Evolutionary conservation across 1,284 basidiomycete genomes (phyloP).

Genomic region (Moesziomyces parantarcticus): DNA sequence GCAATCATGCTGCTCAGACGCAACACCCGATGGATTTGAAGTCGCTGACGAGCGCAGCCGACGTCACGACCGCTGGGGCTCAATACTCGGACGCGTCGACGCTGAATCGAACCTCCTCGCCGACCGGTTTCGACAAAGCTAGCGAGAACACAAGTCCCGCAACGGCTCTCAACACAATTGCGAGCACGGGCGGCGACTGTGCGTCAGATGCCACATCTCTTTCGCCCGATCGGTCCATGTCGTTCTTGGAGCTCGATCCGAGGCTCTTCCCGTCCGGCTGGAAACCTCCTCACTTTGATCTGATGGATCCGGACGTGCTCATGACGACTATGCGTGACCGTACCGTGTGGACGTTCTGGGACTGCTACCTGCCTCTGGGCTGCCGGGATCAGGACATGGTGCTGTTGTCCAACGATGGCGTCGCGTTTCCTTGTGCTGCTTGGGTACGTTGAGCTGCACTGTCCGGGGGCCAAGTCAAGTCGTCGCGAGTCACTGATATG

Average conservation of each 20-base stretch:
- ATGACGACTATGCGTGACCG: constrained; percentile 22
- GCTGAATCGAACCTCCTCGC: background rate
- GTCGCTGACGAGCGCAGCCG: constrained; percentile 23
- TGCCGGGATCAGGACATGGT: constrained; percentile 48
- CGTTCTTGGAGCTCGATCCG: constrained; percentile 16
- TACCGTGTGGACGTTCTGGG: constrained; percentile 52
- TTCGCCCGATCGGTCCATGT: constrained; percentile 12
- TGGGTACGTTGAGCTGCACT: constrained; percentile 6
- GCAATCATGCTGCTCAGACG: constrained; percentile 12
- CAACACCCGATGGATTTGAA: constrained; percentile 15
- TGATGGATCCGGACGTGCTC: constrained; percentile 31
- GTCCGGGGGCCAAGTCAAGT: no score
- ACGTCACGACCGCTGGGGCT: constrained; percentile 13
- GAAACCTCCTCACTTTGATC: constrained; percentile 22
- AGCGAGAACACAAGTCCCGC: constrained; percentile 21
- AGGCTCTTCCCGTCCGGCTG: constrained; percentile 20
- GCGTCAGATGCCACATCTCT: constrained; percentile 4
- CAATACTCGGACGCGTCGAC: constrained; percentile 13
- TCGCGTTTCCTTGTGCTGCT: constrained; percentile 42
- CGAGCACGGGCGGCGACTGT: constrained; percentile 13
- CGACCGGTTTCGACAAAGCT: constrained; percentile 9
- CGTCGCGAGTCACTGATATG: no score
- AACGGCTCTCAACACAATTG: constrained; percentile 7
- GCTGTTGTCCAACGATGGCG: constrained; percentile 32
- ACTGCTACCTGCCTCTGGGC: constrained; percentile 44